Evolutionary conservation across 2,329 filamentous ascomycete genomes (phyloP), one percentile per base, ranked within the genome.

Genomic region (Diaporthe aspalathi): DNA sequence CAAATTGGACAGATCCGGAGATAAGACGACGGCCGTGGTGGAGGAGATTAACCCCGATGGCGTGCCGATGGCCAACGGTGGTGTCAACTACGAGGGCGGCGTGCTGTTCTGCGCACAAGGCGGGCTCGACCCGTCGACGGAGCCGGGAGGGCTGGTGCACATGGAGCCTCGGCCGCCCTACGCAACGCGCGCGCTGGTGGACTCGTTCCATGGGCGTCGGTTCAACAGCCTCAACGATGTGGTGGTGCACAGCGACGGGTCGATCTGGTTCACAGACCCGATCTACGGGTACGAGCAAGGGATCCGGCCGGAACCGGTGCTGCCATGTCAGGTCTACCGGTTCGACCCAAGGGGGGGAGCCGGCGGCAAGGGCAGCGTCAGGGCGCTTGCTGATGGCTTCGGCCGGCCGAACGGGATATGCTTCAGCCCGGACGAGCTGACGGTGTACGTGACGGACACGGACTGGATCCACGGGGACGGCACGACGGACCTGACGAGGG

Each of bases 201-300:
- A 75, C 17, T 81, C 80, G 3, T 87, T 82, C 74, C 76, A 83
- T 47, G 83, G 83, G 1, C 78, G 84, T 8, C 78, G 80, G 2
- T 87, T 88, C 76, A 87, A 86, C 74, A 85, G 83, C 2, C 78
- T 84, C 54, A 86, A 86, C 72, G 85, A 87, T 68, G 83, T 87
- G 4, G 81, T 85, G 7, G 77, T 84, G 17, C 78, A 81, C 54
- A 74, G 73, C 1, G 84, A 85, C 70, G 83, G 83, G 5, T 79
- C 78, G 7, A 80, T 87, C 29, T 87, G 85, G 84, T 87, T 87
- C 74, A 87, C 85, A 0, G 85, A 87, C 74, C 83, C 85, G 0
- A 78, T 80, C 11, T 87, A 87, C 75, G 86, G 85, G 11, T 82
- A 78, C 32, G 81, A 85, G 70, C 84, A 87, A 73, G 81, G 83